These are phyloP conservation scores for Endoconidiophora polonica DNA, from an alignment of 2,329 filamentous ascomycete species.

Conservation along the genomic window DNA sequence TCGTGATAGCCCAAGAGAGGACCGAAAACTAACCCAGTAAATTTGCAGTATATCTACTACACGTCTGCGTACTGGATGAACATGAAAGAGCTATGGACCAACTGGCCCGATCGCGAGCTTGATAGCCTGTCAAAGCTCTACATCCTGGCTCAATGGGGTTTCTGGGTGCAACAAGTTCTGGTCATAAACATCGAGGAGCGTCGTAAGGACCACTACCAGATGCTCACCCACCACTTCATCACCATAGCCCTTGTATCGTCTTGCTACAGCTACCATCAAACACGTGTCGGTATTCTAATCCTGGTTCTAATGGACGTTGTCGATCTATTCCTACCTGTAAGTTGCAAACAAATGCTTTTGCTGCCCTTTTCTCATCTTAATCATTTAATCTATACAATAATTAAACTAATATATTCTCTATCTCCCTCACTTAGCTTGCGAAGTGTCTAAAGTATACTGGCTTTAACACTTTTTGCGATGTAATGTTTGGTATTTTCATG, in stretches of 20 bases:
- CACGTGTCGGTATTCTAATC: constrained; percentile 74
- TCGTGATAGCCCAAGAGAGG: not conserved
- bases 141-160: constrained; percentile 75
- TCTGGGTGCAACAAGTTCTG: constrained; percentile 87
- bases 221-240: constrained; percentile 88
- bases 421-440: constrained; percentile 42
- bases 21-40: not conserved
- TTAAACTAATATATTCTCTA: constrained; percentile 14
- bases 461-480: constrained; percentile 59
- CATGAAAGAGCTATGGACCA: constrained; percentile 61
- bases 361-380: not conserved
- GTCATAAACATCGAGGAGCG: constrained; percentile 90
- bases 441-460: constrained; percentile 89
- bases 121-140: constrained; percentile 68
- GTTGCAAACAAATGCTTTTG: constrained; percentile 17
- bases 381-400: not conserved
- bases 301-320: constrained; percentile 87
- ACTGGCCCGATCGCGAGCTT: constrained; percentile 68
- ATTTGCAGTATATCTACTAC: constrained; percentile 56
- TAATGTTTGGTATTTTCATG: constrained; percentile 74
- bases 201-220: constrained; percentile 88
- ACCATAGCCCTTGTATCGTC: constrained; percentile 65
- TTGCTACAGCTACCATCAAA: constrained; percentile 77
- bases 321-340: constrained; percentile 71
- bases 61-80: constrained; percentile 65